A percentile compares a stretch with the other conserved stretches of the same genome.
Evolutionary conservation across 768 basidiomycete species (phyloP).

Genomic region (Pulveroboletus sp.): DNA sequence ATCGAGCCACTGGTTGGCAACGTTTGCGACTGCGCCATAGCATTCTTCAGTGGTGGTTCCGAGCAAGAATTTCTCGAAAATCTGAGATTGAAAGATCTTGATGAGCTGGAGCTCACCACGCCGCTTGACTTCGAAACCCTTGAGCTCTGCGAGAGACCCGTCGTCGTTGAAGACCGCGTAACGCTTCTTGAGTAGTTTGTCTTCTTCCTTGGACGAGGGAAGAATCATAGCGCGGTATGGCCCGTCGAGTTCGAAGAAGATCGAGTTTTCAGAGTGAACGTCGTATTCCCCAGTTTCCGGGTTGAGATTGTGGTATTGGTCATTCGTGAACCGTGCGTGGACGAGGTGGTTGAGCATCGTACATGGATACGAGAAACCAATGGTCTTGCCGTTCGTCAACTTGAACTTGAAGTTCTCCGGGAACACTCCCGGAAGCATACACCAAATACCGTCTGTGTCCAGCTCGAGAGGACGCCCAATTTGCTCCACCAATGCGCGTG

Average conservation of each 20-base stretch:
- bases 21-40: slow-evolving; percentile 87
- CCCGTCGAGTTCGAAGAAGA: slow-evolving; percentile 98
- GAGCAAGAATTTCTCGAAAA: slow-evolving; percentile 96
- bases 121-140: slow-evolving; percentile 98
- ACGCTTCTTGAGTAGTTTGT: slow-evolving; percentile 96
- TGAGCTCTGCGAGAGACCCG: slow-evolving; percentile 94
- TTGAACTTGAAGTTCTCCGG: slow-evolving; percentile 98
- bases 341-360: slow-evolving; percentile 99
- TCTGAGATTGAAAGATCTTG: slow-evolving; percentile 98
- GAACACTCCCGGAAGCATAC: slow-evolving; percentile 97
- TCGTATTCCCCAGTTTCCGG: slow-evolving; percentile 78
- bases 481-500: slow-evolving; percentile 93
- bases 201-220: slow-evolving; percentile 98
- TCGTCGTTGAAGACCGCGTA: slow-evolving; percentile 99
- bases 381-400: slow-evolving; percentile 78
- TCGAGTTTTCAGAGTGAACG: slow-evolving; percentile 93
- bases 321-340: slow-evolving; percentile 91
- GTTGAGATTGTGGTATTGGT: slow-evolving; percentile 95
- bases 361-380: slow-evolving; percentile 93
- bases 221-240: slow-evolving; percentile 99
- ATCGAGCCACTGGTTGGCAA: slow-evolving; percentile 97
- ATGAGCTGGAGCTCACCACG: slow-evolving; percentile 96
- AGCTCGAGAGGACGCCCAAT: slow-evolving; percentile 95
- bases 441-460: slow-evolving; percentile 99
- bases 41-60: slow-evolving; percentile 93